Conservation (phyloP, 2,329 filamentous ascomycete genomes). For the Ophiostoma fasciatum region DNA sequence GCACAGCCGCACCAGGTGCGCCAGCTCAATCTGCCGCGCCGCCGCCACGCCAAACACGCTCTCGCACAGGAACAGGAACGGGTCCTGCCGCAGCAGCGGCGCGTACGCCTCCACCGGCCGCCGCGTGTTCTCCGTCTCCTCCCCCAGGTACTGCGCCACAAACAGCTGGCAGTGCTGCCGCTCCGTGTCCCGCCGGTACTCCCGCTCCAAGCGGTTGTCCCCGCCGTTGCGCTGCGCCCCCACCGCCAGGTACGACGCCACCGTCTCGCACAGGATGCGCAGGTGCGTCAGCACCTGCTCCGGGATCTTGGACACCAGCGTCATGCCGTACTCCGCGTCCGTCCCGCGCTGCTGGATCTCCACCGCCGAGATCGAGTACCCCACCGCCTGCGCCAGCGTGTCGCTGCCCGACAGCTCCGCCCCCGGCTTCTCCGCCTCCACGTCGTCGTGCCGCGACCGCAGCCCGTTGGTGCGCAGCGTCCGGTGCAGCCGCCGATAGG, state of each 20-base stretch:
- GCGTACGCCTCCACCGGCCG: slow-evolving; percentile 30
- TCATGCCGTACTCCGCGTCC: slow-evolving; percentile 56
- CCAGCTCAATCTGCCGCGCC: slow-evolving; percentile 55
- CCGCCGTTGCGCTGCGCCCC: slow-evolving; percentile 50
- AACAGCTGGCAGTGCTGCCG: slow-evolving; percentile 67
- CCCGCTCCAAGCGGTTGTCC: slow-evolving; percentile 46
- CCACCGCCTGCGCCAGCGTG: slow-evolving; percentile 51
- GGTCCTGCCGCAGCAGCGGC: slow-evolving; percentile 52
- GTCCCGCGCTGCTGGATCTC: slow-evolving; percentile 88
- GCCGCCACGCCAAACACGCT: slow-evolving; percentile 56
- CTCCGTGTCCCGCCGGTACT: slow-evolving; percentile 53
- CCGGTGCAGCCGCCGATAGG: slow-evolving; percentile 45
- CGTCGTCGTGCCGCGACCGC: slow-evolving; percentile 21
- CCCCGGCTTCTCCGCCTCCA: slow-evolving; percentile 14
- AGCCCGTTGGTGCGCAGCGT: slow-evolving; percentile 43
- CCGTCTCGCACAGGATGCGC: slow-evolving; percentile 76
- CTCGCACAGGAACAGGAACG: slow-evolving; percentile 71
- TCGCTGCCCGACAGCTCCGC: slow-evolving; percentile 40
- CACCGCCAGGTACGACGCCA: slow-evolving; percentile 68
- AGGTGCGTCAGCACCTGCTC: slow-evolving; percentile 75
- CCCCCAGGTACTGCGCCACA: slow-evolving; percentile 37
- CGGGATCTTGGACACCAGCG: slow-evolving; percentile 69
- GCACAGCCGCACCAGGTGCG: slow-evolving; percentile 69
- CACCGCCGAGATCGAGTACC: slow-evolving; percentile 71
- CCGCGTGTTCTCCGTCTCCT: slow-evolving; percentile 24